These are phyloP conservation scores for Wickerhamomyces strasburgensis DNA, from an alignment of 805 yeast genomes.

Conservation along the genomic window DNA sequence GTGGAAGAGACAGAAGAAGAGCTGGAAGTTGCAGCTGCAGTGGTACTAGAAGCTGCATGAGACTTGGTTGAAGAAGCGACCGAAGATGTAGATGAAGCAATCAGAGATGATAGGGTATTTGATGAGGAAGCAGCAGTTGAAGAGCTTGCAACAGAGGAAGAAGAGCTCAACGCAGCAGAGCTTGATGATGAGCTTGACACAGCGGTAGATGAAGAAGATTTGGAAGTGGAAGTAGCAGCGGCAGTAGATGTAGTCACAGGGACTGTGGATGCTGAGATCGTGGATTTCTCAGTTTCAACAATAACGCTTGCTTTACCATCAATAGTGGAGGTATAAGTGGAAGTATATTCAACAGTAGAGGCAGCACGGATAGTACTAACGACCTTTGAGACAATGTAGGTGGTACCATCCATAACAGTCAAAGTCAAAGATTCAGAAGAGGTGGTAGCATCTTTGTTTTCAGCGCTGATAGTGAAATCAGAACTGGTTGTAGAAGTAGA, in stretches of 20 bases:
- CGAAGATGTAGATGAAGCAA: slow-evolving; percentile 1
- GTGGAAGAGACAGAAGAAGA: slow-evolving; percentile 10
- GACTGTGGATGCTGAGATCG: slow-evolving; percentile 9
- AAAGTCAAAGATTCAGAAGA: slow-evolving; percentile 4
- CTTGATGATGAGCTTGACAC: slow-evolving; percentile 1
- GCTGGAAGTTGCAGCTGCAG: slow-evolving; percentile 6
- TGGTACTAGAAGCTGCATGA: slow-evolving; percentile 6
- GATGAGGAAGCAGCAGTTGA: slow-evolving; percentile 3
- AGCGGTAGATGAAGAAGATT: slow-evolving; percentile 1
- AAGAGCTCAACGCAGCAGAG: slow-evolving; percentile 2
- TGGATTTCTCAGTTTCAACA: slow-evolving; percentile 13
- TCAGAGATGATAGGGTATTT: neutral
- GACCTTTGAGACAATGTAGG: slow-evolving; percentile 21
- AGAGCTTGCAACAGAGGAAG: slow-evolving; percentile 2
- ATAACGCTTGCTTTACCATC: slow-evolving; percentile 8
- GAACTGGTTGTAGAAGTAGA: slow-evolving; percentile 2
- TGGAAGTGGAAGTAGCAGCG: slow-evolving; percentile 3
- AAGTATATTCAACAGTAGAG: slow-evolving; percentile 19
- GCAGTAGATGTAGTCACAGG: slow-evolving; percentile 7
- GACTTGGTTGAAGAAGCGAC: slow-evolving; percentile 6
- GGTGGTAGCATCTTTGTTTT: slow-evolving; percentile 4
- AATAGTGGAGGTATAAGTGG: slow-evolving; percentile 19
- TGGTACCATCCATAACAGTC: slow-evolving; percentile 23
- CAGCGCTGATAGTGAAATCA: neutral
- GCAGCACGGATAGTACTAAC: slow-evolving; percentile 25